phyloP scores from a whole-genome alignment of 2,329 filamentous ascomycete genomes.

The Cylindrodendrum hubeiense region DNA sequence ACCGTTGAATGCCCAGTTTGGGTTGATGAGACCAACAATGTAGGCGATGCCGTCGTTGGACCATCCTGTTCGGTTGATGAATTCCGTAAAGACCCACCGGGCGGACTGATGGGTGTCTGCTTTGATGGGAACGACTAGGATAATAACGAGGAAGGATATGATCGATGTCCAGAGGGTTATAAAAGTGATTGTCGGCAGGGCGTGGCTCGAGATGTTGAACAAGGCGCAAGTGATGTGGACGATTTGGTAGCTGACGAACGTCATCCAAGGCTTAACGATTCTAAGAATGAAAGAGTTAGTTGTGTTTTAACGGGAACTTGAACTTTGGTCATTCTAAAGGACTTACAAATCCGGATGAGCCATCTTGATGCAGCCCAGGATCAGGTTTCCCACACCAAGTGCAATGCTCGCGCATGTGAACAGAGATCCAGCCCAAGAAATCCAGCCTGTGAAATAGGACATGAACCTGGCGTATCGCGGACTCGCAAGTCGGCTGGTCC shows the following conservation, averaged over 20 bases:
- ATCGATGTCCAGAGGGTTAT: slow-evolving; percentile 11
- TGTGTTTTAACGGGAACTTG: neutral
- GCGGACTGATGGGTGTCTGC: neutral
- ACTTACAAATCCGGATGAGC: slow-evolving; percentile 15
- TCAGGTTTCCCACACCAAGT: neutral
- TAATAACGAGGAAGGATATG: slow-evolving; percentile 17
- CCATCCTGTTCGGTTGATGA: slow-evolving; percentile 18
- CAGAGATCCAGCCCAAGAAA: slow-evolving; percentile 10
- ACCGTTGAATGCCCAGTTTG: slow-evolving; percentile 22
- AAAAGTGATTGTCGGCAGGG: slow-evolving; percentile 11
- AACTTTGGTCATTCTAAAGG: neutral
- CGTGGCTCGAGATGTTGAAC: slow-evolving; percentile 9
- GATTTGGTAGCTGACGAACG: slow-evolving; percentile 17
- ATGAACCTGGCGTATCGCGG: slow-evolving; percentile 1
- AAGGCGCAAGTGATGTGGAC: slow-evolving; percentile 2
- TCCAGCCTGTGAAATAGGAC: slow-evolving; percentile 13
- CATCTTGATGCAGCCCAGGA: slow-evolving; percentile 14
- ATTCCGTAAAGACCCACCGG: slow-evolving; percentile 13
- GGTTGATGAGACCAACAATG: slow-evolving; percentile 24
- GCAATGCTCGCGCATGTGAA: slow-evolving; percentile 21
- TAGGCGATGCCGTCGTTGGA: slow-evolving; percentile 18
- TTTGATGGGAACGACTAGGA: neutral
- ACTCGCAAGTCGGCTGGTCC: slow-evolving; percentile 3
- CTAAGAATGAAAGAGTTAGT: neutral
- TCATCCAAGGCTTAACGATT: slow-evolving; percentile 13